Base-by-base conservation (phyloP, 2,329 filamentous ascomycete genomes). In the Sclerotinia sclerotiorum region DNA sequence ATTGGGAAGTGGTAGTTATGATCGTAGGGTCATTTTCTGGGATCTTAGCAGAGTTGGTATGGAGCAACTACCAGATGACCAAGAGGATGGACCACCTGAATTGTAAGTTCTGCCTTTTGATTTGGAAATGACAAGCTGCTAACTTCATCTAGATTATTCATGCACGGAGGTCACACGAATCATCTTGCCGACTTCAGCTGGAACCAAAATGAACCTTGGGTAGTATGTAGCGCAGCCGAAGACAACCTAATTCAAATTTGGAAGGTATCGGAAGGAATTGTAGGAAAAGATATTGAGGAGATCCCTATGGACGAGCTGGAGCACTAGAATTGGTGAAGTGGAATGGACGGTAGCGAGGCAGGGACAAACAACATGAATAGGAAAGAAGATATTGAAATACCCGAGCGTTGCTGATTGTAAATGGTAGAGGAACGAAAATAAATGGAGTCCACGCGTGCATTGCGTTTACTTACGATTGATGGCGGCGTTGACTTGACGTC, bases 91-190 rank as follows among this genome's bases (percentile, higher is more conserved):
- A 0, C 92, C 94, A 1, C 94, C 95, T 64, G 95, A 99, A 80
- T 84, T 99, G 91, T 95, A 84, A 81, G 90, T 86, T 19, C 19
- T 24, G 13, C 5, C 27, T 60, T 32, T n/a, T 44, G 15, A 46
- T 21, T 32, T 24, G 60, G 3, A 42, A 62, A 29, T 27, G 5
- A 17, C 10, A n/a, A n/a, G 11, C 44, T 27, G 46, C 56, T 69
- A 67, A 55, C 32, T 65, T 69, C 55, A 70, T 51, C 56, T 71
- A 93, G 91, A 58, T 83, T 99, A 1, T 99, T 99, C 81, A 98
- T 99, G 94, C 95, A 99, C 76, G 95, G 95, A 70, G 95, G 95
- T 44, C 96, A 99, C 82, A 99, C 95, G 15, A 97, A 97, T 81
- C 91, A 96, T 73, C 88, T 99, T 70, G 93, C 92, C 48, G 96